These are phyloP conservation scores for Neofusicoccum sp. DNA, from an alignment of 2,329 filamentous ascomycete genomes.

Conservation along the genomic window DNA sequence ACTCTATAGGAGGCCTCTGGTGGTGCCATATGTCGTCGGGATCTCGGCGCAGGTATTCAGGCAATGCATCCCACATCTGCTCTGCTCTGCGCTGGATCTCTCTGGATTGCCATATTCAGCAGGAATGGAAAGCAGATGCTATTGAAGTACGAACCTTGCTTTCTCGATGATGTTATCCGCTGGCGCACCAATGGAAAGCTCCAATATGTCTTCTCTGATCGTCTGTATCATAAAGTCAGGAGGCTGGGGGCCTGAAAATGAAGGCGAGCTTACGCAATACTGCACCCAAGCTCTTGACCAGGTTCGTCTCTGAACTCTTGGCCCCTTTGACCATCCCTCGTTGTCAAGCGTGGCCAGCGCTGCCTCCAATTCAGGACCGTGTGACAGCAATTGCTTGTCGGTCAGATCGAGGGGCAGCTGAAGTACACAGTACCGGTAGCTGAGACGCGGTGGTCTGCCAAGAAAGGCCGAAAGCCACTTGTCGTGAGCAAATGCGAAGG, in stretches of 20 bases:
- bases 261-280: slow-evolving; percentile 37
- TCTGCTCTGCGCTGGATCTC: slow-evolving; percentile 27
- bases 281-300: slow-evolving; percentile 48
- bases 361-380: slow-evolving; percentile 24
- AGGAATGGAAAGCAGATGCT: not conserved
- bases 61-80: slow-evolving; percentile 27
- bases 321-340: slow-evolving; percentile 30
- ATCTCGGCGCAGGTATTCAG: slow-evolving; percentile 28
- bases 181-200: slow-evolving; percentile 50
- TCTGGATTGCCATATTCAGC: not conserved
- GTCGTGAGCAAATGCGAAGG: slow-evolving; percentile 41
- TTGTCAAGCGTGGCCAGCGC: not conserved
- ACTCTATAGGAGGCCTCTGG: slow-evolving; percentile 35
- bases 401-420: slow-evolving; percentile 56
- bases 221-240: not conserved
- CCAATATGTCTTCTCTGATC: slow-evolving; percentile 56
- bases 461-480: slow-evolving; percentile 53
- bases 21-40: slow-evolving; percentile 17
- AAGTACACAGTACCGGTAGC: slow-evolving; percentile 54
- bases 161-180: slow-evolving; percentile 40
- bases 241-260: slow-evolving; percentile 33
- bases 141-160: slow-evolving; percentile 22
- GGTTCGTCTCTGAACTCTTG: slow-evolving; percentile 45
- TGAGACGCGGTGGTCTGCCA: slow-evolving; percentile 55
- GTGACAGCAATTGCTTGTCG: slow-evolving; percentile 49